These are phyloP conservation scores for Tolypocladium tropicale DNA, from an alignment of 2,329 filamentous ascomycete genomes.

Conservation along the genomic window DNA sequence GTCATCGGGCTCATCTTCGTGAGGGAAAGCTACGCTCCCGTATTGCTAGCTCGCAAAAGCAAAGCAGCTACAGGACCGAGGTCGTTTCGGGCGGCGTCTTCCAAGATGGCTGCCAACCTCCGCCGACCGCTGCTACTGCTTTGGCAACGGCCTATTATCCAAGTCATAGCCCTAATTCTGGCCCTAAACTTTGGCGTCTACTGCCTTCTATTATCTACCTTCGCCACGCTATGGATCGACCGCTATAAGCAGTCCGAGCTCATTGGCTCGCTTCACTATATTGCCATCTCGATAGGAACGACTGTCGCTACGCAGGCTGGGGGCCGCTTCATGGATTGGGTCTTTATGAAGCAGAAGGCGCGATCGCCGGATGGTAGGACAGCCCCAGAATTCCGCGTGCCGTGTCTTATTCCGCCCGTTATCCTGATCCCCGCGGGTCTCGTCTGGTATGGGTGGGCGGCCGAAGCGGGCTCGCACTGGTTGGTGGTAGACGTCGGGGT, in stretches of 20 bases:
- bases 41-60: background rate
- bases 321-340: background rate
- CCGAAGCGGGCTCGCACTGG: background rate
- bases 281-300: background rate
- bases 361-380: background rate
- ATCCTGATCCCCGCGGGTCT: background rate
- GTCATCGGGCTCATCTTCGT: background rate
- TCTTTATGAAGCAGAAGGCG: background rate
- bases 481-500: background rate
- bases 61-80: background rate
- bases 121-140: background rate
- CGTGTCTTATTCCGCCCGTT: background rate
- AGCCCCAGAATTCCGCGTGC: background rate
- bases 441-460: background rate
- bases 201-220: background rate
- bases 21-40: background rate
- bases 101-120: background rate
- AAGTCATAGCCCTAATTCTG: background rate
- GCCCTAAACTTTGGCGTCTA: background rate
- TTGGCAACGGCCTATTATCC: background rate
- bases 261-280: background rate
- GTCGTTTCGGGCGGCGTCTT: background rate
- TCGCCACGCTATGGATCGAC: background rate
- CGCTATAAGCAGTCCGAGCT: background rate
- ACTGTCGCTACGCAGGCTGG: background rate